Evolutionary conservation across 306 rosid genomes (phyloP), one percentile per base, ranked within the genome.

Genomic region (Cucurbita ficifolia): DNA sequence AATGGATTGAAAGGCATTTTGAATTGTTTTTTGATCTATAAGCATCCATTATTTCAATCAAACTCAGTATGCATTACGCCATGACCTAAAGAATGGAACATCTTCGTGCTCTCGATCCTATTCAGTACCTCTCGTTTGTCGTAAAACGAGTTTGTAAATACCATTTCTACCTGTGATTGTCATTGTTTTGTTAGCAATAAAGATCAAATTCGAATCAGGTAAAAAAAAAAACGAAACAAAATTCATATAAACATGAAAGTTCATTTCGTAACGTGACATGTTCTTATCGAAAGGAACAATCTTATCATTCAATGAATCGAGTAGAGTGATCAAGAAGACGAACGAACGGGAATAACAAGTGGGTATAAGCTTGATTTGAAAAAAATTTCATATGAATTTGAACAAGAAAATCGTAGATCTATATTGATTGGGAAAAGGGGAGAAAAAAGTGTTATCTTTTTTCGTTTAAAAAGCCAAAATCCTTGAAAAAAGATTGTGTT

Each of bases 1-100:
- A 77, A 18, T 82, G 79, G 77, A 55, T 63, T 45, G 77, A 72
- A 75, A 74, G 67, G 62, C 58, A 79, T 64, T 64, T 61, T 29
- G 19, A 29, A 14, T 61, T 33, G 17, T 17, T 61, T 61, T 29
- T 61, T 35, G 0, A 8, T 35, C 19, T 6, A 35, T 14, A 61
- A 61, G 69, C 69, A 61, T 61, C 52, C 69, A 33, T 59, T 59
- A 59, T 39, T 63, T 39, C 51, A 63, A 63, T 63, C 68, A 24
- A 10, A 18, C 40, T 63, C 40, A 63, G 70, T 39, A 64, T 64
- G 52, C 71, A 64, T 64, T 64, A 64, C 51, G 1, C 71, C 71
- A 64, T 64, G 10, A 19, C 38, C 17, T 19, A 64, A 64, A 40
- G 51, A n/a, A n/a, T 9, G 33, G 35, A 40, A 64, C 51, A 64